Evolutionary conservation across 1,284 basidiomycete genomes (phyloP), one percentile per base, ranked within the genome.

Genomic region (Apiotrichum gracile): DNA sequence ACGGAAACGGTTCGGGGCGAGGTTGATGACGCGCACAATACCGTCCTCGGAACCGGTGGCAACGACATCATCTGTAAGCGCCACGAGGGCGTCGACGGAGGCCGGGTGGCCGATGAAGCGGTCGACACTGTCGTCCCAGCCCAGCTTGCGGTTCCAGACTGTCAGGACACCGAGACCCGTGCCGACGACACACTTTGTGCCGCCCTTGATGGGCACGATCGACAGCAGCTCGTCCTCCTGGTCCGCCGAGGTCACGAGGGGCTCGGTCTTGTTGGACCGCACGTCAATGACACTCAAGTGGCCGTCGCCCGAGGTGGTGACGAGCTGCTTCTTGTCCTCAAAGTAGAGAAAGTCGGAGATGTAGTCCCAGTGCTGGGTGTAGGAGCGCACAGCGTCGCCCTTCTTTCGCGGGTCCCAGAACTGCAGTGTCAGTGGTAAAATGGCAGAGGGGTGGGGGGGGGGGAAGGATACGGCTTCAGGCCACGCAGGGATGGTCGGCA

Each of bases 141-240:
- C 93, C 58, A 83, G 85, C 40, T 79, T 84, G 17, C 88, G 82
- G 66, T 92, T 89, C 79, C 93, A 97, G 48, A 97, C 82, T 4
- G 87, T 89, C 5, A 97, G 76, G n/a, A 93, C 85, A 45, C 93
- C 93, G 19, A 90, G 74, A 60, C 94, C 91, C 0, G 91, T 92
- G 9, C 93, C 93, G 2, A 96, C 87, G 5, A 92, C 84, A 14
- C 86, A 78, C 73, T 96, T 96, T 27, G 83, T 78, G 3, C 80
- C 85, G 84, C 83, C 82, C 78, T 88, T 90, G 67, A 97, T 88
- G 6, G 87, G 73, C 16, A 86, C 83, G 49, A 93, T 83, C 5
- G 87, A 90, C 7, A 97, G 79, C 25, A 97, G 77, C 68, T 97
- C 93, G 70, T 97, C 93, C 69, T 97, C 93, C 72, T 97, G 93